These are phyloP conservation scores for Rubia balearica DNA, from an alignment of 305 asterid species.

Conservation along the genomic window DNA sequence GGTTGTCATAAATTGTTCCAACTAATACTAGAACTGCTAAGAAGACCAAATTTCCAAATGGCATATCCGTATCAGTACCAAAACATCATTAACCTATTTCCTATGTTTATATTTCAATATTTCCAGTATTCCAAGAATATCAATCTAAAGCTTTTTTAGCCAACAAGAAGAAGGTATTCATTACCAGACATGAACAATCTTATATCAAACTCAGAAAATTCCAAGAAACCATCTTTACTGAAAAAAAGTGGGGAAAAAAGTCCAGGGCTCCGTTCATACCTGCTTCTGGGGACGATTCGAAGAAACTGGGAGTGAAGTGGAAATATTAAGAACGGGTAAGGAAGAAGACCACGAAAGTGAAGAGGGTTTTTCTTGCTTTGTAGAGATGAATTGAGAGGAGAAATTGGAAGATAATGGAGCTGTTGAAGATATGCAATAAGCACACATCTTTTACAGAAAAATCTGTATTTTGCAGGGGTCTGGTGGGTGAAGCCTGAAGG, in stretches of 20 bases:
- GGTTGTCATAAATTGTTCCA: not conserved
- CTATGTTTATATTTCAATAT: not conserved
- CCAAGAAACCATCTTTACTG: not conserved
- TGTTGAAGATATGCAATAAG: conserved; percentile 22
- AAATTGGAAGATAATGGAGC: conserved; percentile 30
- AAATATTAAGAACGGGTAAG: conserved; percentile 41
- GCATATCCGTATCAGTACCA: not conserved
- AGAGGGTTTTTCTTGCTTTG: conserved; percentile 18
- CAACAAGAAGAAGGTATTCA: not conserved
- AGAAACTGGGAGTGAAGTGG: conserved; percentile 19
- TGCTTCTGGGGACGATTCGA: conserved; percentile 26
- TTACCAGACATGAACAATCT: not conserved
- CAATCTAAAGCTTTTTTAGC: not conserved
- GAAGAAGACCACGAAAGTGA: conserved; percentile 63
- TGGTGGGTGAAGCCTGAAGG: not conserved
- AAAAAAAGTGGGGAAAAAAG: not conserved
- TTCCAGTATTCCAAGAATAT: not conserved
- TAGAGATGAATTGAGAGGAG: conserved; percentile 34
- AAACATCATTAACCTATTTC: not conserved
- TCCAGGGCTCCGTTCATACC: conserved; percentile 27
- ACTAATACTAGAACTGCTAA: not conserved
- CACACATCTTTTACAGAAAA: conserved; percentile 8
- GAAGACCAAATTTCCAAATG: not conserved
- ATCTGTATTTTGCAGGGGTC: not conserved
- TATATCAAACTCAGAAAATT: not conserved